Conservation (phyloP, 1,284 basidiomycete genomes). For the Amylostereum areolatum region DNA sequence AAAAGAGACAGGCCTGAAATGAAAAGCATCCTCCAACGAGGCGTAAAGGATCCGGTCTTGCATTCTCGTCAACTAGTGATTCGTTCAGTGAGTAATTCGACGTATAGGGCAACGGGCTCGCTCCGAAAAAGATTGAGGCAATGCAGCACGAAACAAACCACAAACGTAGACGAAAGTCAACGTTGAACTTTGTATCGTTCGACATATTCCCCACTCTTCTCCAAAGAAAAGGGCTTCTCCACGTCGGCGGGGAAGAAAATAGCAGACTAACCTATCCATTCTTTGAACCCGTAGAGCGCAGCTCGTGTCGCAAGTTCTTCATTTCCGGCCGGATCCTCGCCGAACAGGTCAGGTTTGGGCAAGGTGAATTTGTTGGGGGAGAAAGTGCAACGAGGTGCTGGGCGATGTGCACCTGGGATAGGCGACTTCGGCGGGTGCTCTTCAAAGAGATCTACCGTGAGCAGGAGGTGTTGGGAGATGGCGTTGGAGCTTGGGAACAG, state of each 20-base stretch:
- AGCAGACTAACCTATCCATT: constrained; percentile 39
- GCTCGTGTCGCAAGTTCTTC: constrained; percentile 15
- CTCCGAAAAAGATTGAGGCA: neutral
- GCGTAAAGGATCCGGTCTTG: constrained; percentile 21
- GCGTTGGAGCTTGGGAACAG: constrained; percentile 23
- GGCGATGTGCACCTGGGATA: constrained; percentile 28
- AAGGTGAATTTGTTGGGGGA: constrained; percentile 33
- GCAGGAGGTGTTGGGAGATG: constrained; percentile 38
- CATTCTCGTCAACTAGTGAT: neutral
- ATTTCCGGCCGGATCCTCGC: constrained; percentile 17
- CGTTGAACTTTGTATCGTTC: too few relatives aligned
- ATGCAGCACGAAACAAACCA: neutral
- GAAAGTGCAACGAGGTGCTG: constrained; percentile 41
- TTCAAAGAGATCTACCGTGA: constrained; percentile 38
- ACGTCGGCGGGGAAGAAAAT: too few relatives aligned
- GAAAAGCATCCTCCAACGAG: constrained; percentile 58
- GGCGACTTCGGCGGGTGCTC: constrained; percentile 18
- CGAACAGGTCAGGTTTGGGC: constrained; percentile 24
- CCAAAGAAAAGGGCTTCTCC: too few relatives aligned
- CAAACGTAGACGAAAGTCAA: neutral
- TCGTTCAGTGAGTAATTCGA: too few relatives aligned
- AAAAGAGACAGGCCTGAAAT: constrained; percentile 39
- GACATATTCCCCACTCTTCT: too few relatives aligned
- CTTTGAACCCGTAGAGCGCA: constrained; percentile 45
- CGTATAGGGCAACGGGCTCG: neutral